phyloP scores from a whole-genome alignment of 148 eudicot genomes.

The Spergularia marina region DNA sequence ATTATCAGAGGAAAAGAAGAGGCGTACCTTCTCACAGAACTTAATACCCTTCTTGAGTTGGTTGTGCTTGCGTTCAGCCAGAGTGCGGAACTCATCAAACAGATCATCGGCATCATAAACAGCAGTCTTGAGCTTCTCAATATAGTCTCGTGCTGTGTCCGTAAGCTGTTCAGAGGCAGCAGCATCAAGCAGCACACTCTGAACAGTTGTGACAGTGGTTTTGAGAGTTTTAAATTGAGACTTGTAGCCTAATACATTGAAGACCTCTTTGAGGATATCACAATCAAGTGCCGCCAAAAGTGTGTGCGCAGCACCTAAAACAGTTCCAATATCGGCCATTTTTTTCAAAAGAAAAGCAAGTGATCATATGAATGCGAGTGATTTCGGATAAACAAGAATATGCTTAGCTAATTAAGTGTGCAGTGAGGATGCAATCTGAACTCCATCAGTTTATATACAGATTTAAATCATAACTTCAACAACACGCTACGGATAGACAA shows the following conservation, averaged over 20 bases:
- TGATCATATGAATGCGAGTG: no score
- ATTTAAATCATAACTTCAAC: no score
- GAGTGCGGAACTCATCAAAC: conserved; percentile 18
- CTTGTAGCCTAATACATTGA: not conserved
- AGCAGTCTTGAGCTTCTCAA: conserved; percentile 14
- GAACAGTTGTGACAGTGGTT: conserved; percentile 10
- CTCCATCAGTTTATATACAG: no score
- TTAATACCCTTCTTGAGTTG: not conserved
- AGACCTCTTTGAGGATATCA: conserved; percentile 9
- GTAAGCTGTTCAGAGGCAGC: not conserved
- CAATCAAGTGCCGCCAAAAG: conserved; percentile 10
- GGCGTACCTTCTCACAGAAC: not conserved
- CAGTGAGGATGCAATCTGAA: no score
- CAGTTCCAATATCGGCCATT: conserved; percentile 4
- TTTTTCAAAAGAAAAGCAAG: no score
- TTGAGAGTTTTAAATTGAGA: conserved; percentile 22
- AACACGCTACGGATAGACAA: no score
- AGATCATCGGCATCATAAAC: conserved; percentile 24
- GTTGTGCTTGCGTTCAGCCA: not conserved
- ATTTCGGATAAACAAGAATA: no score
- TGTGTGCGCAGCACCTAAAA: not conserved
- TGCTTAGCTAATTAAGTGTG: no score
- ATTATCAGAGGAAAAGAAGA: not conserved
- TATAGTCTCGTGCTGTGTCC: not conserved
- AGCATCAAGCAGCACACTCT: conserved; percentile 12